These are phyloP conservation scores for Lepiota venenata DNA, from an alignment of 768 basidiomycete genomes.

Conservation along the genomic window DNA sequence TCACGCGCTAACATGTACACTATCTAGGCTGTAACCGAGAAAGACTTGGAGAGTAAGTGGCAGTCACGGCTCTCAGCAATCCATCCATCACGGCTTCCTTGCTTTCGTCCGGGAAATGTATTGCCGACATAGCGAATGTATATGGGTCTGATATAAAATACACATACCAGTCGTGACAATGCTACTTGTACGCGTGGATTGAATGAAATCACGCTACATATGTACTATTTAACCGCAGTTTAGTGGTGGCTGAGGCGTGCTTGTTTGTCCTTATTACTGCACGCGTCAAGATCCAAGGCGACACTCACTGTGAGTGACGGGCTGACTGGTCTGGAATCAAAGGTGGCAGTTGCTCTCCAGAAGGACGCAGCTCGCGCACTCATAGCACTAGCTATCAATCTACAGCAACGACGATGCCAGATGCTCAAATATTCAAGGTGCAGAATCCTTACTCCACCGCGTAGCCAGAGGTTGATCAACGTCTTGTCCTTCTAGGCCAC, in stretches of 20 bases:
- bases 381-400: background rate
- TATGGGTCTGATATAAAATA: background rate
- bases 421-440: slow-evolving; percentile 88
- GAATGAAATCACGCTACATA: too few species aligned
- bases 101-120: too few species aligned
- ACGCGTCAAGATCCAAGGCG: slow-evolving; percentile 32
- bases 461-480: slow-evolving; percentile 20
- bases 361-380: background rate
- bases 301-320: slow-evolving; percentile 18
- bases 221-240: too few species aligned
- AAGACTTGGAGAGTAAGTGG: too few species aligned
- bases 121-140: background rate
- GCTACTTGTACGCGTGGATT: background rate
- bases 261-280: slow-evolving; percentile 36
- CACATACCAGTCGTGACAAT: background rate
- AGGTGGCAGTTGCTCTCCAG: background rate
- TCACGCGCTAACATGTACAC: too few species aligned
- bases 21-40: too few species aligned
- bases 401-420: slow-evolving; percentile 53
- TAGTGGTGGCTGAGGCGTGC: background rate
- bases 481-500: slow-evolving; percentile 58
- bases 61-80: too few species aligned
- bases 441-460: slow-evolving; percentile 16
- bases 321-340: slow-evolving; percentile 11
- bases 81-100: too few species aligned